Evolutionary conservation across 129 eudicot species (phyloP).

Genomic region (Heracleum sosnowskyi): DNA sequence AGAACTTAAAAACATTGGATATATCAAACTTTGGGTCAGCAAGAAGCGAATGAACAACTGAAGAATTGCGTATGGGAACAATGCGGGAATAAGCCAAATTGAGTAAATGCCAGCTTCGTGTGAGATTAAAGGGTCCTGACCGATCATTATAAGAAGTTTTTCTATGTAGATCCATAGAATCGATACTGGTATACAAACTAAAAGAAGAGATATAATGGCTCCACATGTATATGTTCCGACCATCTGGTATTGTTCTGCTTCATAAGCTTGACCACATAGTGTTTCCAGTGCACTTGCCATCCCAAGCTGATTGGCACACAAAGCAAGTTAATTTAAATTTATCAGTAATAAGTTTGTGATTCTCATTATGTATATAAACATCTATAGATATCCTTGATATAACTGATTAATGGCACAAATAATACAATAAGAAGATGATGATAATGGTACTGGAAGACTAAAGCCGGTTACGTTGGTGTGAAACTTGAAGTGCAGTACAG

Average conservation of each 20-base stretch:
- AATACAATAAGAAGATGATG: background rate
- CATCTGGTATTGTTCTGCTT: constrained; percentile 49
- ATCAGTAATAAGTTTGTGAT: background rate
- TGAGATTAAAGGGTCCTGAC: constrained; percentile 70
- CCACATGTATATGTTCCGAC: constrained; percentile 45
- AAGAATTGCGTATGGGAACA: constrained; percentile 43
- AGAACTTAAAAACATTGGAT: constrained; percentile 51
- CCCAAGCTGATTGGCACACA: constrained; percentile 41
- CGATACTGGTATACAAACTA: constrained; percentile 48
- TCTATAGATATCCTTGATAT: too few species aligned
- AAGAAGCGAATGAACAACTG: constrained; percentile 47
- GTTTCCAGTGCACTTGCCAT: constrained; percentile 73
- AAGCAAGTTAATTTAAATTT: background rate
- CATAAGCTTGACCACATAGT: constrained; percentile 77
- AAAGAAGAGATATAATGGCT: constrained; percentile 45
- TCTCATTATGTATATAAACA: too few species aligned
- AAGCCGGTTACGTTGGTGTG: constrained; percentile 61
- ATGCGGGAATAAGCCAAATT: constrained; percentile 44
- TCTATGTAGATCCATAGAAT: constrained; percentile 51
- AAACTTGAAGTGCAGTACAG: constrained; percentile 51
- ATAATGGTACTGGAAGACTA: constrained; percentile 41
- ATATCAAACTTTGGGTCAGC: constrained; percentile 50
- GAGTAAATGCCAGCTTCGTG: constrained; percentile 46
- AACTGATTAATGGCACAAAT: too few species aligned
- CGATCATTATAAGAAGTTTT: constrained; percentile 31